These are phyloP conservation scores for Suillus tomentosus DNA, from an alignment of 768 basidiomycete species.

Conservation along the genomic window DNA sequence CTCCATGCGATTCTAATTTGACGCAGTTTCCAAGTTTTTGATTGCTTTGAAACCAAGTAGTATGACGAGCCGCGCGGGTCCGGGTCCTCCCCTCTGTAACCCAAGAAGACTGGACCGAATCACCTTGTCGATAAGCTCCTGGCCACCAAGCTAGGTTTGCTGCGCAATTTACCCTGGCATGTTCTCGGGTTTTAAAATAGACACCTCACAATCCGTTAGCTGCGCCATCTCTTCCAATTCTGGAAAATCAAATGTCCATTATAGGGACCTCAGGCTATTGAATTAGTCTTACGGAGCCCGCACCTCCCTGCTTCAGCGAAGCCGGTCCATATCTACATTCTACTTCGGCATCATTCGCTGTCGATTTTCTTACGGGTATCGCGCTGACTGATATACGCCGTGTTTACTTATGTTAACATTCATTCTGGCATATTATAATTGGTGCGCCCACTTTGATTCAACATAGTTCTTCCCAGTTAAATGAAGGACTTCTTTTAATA, in stretches of 20 bases:
- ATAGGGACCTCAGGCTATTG: not conserved
- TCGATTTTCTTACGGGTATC: not conserved
- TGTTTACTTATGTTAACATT: not conserved
- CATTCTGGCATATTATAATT: not conserved
- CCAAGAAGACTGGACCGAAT: not conserved
- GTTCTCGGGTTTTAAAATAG: not conserved
- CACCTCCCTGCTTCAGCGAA: not conserved
- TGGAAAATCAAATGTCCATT: not conserved
- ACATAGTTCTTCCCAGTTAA: not conserved
- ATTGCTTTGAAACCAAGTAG: too few species aligned
- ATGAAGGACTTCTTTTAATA: not conserved
- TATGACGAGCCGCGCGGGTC: not conserved
- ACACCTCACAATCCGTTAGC: not conserved
- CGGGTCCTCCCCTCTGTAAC: not conserved
- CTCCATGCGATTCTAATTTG: not conserved
- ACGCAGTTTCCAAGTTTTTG: not conserved
- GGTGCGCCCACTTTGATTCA: not conserved
- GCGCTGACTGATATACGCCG: not conserved
- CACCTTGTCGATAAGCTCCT: not conserved
- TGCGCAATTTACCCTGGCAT: not conserved
- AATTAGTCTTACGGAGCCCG: not conserved
- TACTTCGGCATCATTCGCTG: not conserved
- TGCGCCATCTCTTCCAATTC: not conserved
- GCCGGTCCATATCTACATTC: not conserved
- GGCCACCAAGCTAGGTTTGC: not conserved